These are phyloP conservation scores for Scheffersomyces stipitis DNA, from an alignment of 805 yeast genomes.

Conservation along the genomic window DNA sequence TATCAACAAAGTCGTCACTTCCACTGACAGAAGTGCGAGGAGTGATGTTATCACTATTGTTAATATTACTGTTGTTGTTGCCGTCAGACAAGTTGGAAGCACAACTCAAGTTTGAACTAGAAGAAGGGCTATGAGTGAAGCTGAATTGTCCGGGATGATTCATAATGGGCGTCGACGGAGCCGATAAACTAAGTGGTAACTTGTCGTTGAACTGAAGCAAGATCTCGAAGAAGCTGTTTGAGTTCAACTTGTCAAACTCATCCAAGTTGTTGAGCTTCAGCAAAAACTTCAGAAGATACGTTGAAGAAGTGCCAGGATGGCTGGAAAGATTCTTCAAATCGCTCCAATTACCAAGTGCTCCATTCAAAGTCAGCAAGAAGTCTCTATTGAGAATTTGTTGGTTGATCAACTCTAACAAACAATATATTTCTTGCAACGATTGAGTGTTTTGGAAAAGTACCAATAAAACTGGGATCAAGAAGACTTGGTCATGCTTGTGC, in stretches of 20 bases:
- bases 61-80: too few relatives aligned
- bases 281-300: conserved; percentile 20
- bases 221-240: conserved; percentile 32
- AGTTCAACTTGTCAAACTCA: conserved; percentile 35
- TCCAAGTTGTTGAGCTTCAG: conserved; percentile 19
- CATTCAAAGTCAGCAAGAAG: conserved; percentile 24
- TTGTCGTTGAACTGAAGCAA: conserved; percentile 40
- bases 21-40: conserved; percentile 6
- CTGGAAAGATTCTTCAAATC: conserved; percentile 12
- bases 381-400: conserved; percentile 29
- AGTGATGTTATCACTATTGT: conserved; percentile 1
- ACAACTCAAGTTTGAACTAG: conserved; percentile 3
- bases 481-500: conserved; percentile 38
- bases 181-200: conserved; percentile 43
- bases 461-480: conserved; percentile 38
- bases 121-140: background rate
- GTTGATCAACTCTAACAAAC: conserved; percentile 34
- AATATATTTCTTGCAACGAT: conserved; percentile 24
- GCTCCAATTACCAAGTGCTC: conserved; percentile 28
- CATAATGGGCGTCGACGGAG: conserved; percentile 42
- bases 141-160: conserved; percentile 1
- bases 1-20: conserved; percentile 3
- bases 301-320: conserved; percentile 15
- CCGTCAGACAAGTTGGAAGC: background rate
- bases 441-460: conserved; percentile 25